Base-by-base conservation (phyloP, 495 filamentous ascomycete species). In the Daldinia concentrica region DNA sequence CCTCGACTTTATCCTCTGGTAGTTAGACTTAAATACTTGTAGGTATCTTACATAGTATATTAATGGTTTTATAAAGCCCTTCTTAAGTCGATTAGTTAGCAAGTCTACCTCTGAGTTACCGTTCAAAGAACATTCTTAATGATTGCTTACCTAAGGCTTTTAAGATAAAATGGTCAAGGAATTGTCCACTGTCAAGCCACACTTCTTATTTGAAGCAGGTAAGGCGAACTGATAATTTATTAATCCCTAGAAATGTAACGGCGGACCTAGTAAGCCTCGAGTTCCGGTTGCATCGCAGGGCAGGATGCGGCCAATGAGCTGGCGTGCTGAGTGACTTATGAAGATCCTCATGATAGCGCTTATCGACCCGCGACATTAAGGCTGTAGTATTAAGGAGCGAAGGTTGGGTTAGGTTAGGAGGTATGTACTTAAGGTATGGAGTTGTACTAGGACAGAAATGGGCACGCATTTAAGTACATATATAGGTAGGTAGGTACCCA, bases 311-410 rank as follows among this genome's bases (percentile, higher is more conserved):
- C 66, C 71, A 69, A 73, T 73, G 24, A 66, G 50, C 34, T 14
- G 34, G 58, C 55, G 41, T 68, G 56, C 64, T 61, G 57, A 54
- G 64, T 65, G 62, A 66, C 50, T 73, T 39, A 63, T 69, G 71
- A 69, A 66, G 71, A 73, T 73, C 71, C 58, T 73, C 58, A 63
- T 73, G 62, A 69, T 37, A 62, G 24, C 39, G 27, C 55, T 50
- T 30, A 8, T 48, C 66, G 56, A 36, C 57, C 55, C 34, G 5
- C 45, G 51, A 37, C 58, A 32, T 55, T 8, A 19, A 32, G 37
- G 50, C 62, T 61, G 57, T 39, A 37, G 27, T 39, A 32, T 61
- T 58, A 58, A 66, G 43, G 52, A 62, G 61, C 43, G 39, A 15
- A 32, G 29, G 29, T 32, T 32, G 30, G 30, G 30, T 43, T 43